Conservation (phyloP, 345 rosid species). For the Aquilaria yunnanensis region DNA sequence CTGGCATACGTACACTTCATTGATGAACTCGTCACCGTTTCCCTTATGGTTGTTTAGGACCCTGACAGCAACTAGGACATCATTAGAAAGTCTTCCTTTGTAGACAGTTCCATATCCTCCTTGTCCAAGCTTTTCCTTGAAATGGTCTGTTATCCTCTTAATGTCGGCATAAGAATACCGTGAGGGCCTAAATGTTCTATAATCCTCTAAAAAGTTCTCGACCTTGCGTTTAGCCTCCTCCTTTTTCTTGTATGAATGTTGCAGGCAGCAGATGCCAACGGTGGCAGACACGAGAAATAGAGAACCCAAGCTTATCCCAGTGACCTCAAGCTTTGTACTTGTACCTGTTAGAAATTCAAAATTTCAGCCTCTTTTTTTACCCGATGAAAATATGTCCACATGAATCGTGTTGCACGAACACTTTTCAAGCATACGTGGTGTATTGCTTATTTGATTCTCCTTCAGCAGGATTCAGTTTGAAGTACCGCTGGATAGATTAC, state of each 20-base stretch:
- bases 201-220: conserved; percentile 18
- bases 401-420: too few relatives aligned
- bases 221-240: conserved; percentile 13
- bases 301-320: neutral
- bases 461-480: too few relatives aligned
- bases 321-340: neutral
- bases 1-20: conserved; percentile 1
- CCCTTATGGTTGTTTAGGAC: conserved; percentile 8
- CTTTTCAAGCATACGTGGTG: too few relatives aligned
- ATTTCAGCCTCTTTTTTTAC: neutral
- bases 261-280: neutral
- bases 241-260: neutral
- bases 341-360: neutral
- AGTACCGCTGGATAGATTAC: too few relatives aligned
- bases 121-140: too few relatives aligned
- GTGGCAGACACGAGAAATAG: neutral
- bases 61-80: conserved; percentile 7
- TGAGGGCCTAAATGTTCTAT: conserved; percentile 20
- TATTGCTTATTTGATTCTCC: too few relatives aligned
- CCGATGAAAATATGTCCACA: too few relatives aligned
- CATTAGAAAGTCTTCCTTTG: conserved; percentile 11
- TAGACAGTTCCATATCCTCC: too few relatives aligned
- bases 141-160: too few relatives aligned
- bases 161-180: conserved; percentile 15
- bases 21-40: conserved; percentile 10